Base-by-base conservation (phyloP, 106 monocot genomes). In the Allium fistulosum region DNA sequence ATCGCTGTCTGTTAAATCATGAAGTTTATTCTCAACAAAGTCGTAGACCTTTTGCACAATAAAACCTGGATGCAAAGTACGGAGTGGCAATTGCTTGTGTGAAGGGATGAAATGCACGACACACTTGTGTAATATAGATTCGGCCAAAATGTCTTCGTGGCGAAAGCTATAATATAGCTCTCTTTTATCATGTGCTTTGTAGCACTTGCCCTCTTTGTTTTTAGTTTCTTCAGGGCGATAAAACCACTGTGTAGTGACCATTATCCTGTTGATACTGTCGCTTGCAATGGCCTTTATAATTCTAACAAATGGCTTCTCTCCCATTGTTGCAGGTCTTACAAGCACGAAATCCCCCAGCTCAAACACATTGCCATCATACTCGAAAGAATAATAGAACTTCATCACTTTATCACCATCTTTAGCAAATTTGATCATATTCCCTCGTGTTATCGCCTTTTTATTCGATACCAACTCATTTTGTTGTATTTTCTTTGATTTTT, bases 151-250 rank as follows among this genome's bases (percentile, higher is more conserved):
- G 6, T 91, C 83, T 67, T 95, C 88, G 28, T 76, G 68, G 72
- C 89, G 94, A 60, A 86, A 90, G 68, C 94, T 94, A 70, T 94
- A 94, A 72, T 86, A 88, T 12, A 95, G 76, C 75, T 88, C 91
- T 66, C 88, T 77, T 2, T 79, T 80, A 67, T 95, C 91, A 18
- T 49, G 72, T 59, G 75, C 50, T 71, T 75, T 8, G 83, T 84
- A 94, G 71, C 64, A 78, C 48, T 84, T 89, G 49, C 93, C 89
- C 17, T 78, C 90, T 57, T 72, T 86, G 22, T 22, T 22, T 18
- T 78, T 78, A 51, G 87, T 86, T 72, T 94, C 94, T 72, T 94
- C 94, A 17, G 94, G 94, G 61, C 94, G 84, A 61, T 90, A 94
- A 70, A 94, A 94, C 94, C 90, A 90, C 63, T 90, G 90, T 9